These are phyloP conservation scores for Globisporangium camurandrum DNA, from an alignment of 352 stramenopile genomes.

Conservation along the genomic window DNA sequence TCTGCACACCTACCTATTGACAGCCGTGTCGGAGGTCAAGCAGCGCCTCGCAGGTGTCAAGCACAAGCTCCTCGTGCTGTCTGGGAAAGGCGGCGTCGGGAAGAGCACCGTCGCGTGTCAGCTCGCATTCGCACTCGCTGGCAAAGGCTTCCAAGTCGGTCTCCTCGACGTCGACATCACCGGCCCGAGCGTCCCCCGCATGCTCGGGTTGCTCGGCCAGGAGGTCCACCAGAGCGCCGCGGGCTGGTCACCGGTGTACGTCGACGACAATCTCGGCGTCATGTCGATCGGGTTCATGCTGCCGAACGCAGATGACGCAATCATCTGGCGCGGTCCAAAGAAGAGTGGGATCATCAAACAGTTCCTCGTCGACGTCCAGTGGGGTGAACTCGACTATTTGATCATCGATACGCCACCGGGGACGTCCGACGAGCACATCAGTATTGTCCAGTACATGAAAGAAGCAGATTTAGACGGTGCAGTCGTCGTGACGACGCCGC, in stretches of 20 bases:
- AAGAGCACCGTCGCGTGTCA: slow-evolving; percentile 99
- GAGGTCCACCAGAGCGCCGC: slow-evolving; percentile 97
- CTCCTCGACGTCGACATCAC: slow-evolving; percentile 99
- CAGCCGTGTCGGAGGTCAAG: slow-evolving; percentile 83
- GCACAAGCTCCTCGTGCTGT: slow-evolving; percentile 98
- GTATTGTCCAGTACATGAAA: slow-evolving; percentile 99
- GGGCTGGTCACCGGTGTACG: slow-evolving; percentile 99
- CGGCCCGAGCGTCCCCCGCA: slow-evolving; percentile 96
- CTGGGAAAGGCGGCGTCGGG: slow-evolving; percentile 98
- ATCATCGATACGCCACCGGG: slow-evolving; percentile 99
- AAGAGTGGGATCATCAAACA: slow-evolving; percentile 99
- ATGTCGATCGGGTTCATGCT: slow-evolving; percentile 99
- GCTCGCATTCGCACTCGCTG: slow-evolving; percentile 94
- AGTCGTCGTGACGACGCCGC: slow-evolving; percentile 98
- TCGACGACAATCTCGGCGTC: slow-evolving; percentile 96
- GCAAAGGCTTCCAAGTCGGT: slow-evolving; percentile 92
- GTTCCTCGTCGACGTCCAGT: slow-evolving; percentile 99
- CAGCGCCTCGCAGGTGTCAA: slow-evolving; percentile 80
- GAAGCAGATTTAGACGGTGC: slow-evolving; percentile 92
- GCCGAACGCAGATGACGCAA: slow-evolving; percentile 94
- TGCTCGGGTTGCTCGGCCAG: slow-evolving; percentile 90
- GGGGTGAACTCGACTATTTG: slow-evolving; percentile 98
- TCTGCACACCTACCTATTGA: slow-evolving; percentile 15
- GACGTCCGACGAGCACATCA: slow-evolving; percentile 99
- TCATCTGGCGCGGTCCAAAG: slow-evolving; percentile 99